Percentiles rank a stretch among this genome's conserved stretches.
Evolutionary conservation across 345 rosid genomes (phyloP).

Genomic region (Hevea brasiliensis): DNA sequence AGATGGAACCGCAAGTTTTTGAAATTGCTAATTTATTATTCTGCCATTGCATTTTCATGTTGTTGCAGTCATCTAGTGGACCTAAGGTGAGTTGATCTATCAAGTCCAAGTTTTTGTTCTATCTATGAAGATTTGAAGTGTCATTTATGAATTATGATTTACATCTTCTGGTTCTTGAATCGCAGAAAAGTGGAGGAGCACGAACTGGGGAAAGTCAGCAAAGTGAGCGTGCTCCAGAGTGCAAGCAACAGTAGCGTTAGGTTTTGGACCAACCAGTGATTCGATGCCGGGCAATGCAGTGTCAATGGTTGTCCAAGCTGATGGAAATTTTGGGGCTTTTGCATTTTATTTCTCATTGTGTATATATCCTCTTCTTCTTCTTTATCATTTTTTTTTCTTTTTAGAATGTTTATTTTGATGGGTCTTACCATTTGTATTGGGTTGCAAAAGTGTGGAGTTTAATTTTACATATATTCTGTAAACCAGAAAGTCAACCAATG

Average conservation of each 20-base stretch:
- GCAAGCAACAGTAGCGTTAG: not conserved
- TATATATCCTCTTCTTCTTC: not conserved
- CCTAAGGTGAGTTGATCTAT: conserved; percentile 2
- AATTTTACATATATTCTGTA: not conserved
- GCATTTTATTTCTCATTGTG: not conserved
- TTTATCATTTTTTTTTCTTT: not conserved
- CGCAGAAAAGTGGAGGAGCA: not conserved
- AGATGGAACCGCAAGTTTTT: not conserved
- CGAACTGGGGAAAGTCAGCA: not conserved
- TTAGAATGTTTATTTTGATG: not conserved
- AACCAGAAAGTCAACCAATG: not conserved
- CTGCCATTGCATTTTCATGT: not conserved
- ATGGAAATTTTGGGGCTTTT: not conserved
- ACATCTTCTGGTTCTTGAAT: not conserved
- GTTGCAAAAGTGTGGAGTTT: not conserved
- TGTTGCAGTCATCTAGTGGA: not conserved
- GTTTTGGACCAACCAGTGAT: not conserved
- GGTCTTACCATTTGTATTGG: not conserved
- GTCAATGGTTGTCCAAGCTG: not conserved
- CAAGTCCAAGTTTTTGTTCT: not conserved
- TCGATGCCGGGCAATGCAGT: conserved; percentile 1
- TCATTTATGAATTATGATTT: not conserved
- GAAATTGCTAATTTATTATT: not conserved
- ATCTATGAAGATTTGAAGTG: not conserved
- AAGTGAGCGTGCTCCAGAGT: not conserved